Percentiles rank a stretch among this genome's conserved stretches.
phyloP scores from a whole-genome alignment of 768 basidiomycete species.

The Lentinula boryana region DNA sequence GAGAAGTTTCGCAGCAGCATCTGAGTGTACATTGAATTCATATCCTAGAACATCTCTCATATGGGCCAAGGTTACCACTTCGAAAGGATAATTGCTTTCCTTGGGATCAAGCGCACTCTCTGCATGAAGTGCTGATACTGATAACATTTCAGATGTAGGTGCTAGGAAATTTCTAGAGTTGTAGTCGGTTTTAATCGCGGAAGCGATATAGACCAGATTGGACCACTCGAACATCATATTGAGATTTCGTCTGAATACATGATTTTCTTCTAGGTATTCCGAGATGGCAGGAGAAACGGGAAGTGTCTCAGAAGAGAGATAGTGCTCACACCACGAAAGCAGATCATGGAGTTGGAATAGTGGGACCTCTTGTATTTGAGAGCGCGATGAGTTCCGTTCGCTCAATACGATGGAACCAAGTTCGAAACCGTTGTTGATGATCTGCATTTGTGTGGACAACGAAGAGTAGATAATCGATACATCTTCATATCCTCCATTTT shows the following conservation, averaged over 20 bases:
- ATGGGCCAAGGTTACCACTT: slow-evolving; percentile 52
- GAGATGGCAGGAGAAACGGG: slow-evolving; percentile 38
- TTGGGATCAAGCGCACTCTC: slow-evolving; percentile 15
- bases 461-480: slow-evolving; percentile 51
- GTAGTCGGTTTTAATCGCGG: slow-evolving; percentile 46
- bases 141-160: slow-evolving; percentile 39
- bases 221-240: slow-evolving; percentile 66
- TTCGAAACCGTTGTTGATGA: slow-evolving; percentile 60
- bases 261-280: slow-evolving; percentile 51
- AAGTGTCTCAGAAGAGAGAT: slow-evolving; percentile 37
- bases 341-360: slow-evolving; percentile 58
- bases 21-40: slow-evolving; percentile 52
- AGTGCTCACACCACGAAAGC: slow-evolving; percentile 43
- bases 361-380: slow-evolving; percentile 29
- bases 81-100: slow-evolving; percentile 36
- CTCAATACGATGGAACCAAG: slow-evolving; percentile 58
- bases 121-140: slow-evolving; percentile 28
- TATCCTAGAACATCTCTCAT: slow-evolving; percentile 54
- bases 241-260: slow-evolving; percentile 29
- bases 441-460: slow-evolving; percentile 64
- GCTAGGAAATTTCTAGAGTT: slow-evolving; percentile 15
- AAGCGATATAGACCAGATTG: slow-evolving; percentile 54
- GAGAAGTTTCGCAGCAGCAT: slow-evolving; percentile 43
- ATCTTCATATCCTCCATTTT: slow-evolving; percentile 58
- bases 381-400: slow-evolving; percentile 20